A percentile compares a stretch with the other conserved stretches of the same genome.
Evolutionary conservation across 371 early-diverging fungal species (phyloP).

Genomic region (Gilbertella persicaria): DNA sequence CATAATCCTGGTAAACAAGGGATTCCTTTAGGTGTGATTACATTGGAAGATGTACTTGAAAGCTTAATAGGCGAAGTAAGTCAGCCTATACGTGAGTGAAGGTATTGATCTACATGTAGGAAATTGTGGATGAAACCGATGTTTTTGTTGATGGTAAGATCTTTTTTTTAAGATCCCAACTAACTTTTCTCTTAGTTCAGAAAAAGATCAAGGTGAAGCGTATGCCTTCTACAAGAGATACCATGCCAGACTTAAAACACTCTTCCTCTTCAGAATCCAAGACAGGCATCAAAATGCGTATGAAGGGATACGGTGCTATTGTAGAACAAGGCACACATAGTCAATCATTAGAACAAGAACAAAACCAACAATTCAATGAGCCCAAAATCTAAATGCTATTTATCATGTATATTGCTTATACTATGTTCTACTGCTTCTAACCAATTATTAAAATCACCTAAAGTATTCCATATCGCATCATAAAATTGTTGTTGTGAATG

Average conservation of each 20-base stretch:
- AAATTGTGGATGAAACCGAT: constrained; percentile 95
- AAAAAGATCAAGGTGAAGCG: constrained; percentile 10
- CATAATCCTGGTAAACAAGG: constrained; percentile 48
- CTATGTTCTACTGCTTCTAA: constrained; percentile 27
- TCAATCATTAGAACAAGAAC: too few relatives aligned
- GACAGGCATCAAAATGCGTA: constrained; percentile 15
- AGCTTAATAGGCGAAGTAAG: constrained; percentile 80
- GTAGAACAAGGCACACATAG: constrained; percentile 13
- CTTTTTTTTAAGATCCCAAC: background rate
- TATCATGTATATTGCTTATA: constrained; percentile 10
- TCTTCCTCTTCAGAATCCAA: constrained; percentile 2
- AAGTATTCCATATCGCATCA: constrained; percentile 25
- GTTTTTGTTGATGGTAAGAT: constrained; percentile 77
- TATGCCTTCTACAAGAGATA: background rate
- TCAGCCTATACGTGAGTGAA: background rate
- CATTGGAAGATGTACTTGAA: constrained; percentile 96
- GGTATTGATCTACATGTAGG: constrained; percentile 20
- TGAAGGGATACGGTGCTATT: constrained; percentile 21
- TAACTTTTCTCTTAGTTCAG: constrained; percentile 5
- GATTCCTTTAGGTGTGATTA: constrained; percentile 84
- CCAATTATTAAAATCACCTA: constrained; percentile 37
- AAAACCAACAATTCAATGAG: background rate
- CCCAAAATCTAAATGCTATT: constrained; percentile 1
- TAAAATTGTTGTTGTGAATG: constrained; percentile 29
- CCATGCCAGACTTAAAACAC: background rate